A percentile compares a stretch with the other conserved stretches of the same genome.
These are phyloP conservation scores for Babjeviella inositovora DNA, from an alignment of 805 yeast genomes.

Conservation along the genomic window DNA sequence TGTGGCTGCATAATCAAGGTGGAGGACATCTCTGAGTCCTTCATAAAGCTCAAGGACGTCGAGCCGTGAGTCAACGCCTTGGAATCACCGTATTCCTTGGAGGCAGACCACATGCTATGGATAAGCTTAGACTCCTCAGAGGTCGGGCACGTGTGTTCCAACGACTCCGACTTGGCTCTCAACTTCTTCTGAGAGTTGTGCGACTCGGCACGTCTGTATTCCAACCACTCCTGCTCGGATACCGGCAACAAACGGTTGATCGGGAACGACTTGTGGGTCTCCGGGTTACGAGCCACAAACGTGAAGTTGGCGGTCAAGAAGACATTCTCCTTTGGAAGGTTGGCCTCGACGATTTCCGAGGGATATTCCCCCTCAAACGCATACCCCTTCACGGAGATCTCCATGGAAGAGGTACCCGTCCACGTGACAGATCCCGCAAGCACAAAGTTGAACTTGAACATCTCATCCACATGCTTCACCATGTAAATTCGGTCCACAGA, in stretches of 20 bases:
- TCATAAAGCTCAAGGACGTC: conserved; percentile 45
- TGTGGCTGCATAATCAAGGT: conserved; percentile 93
- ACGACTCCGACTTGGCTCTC: conserved; percentile 47
- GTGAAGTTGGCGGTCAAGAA: conserved; percentile 86
- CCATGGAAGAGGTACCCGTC: conserved; percentile 95
- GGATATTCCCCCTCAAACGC: conserved; percentile 48
- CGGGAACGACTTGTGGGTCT: conserved; percentile 79
- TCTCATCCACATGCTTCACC: conserved; percentile 71
- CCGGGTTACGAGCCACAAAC: conserved; percentile 89
- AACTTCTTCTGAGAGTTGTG: conserved; percentile 78
- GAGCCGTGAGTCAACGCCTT: conserved; percentile 19
- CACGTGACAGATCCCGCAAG: conserved; percentile 87
- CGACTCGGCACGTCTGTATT: conserved; percentile 77
- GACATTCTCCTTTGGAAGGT: conserved; percentile 48
- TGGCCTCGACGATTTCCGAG: conserved; percentile 30
- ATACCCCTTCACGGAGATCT: conserved; percentile 80
- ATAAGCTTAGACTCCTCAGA: conserved; percentile 56
- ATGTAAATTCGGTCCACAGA: conserved; percentile 84
- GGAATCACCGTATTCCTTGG: conserved; percentile 14
- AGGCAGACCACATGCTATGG: conserved; percentile 58
- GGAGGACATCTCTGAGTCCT: conserved; percentile 52
- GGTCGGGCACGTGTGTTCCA: conserved; percentile 60
- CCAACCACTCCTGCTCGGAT: conserved; percentile 63
- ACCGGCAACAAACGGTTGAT: conserved; percentile 70
- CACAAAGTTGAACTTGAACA: conserved; percentile 58